Base-by-base conservation (phyloP, 495 filamentous ascomycete genomes). In the Annulohypoxylon bovei region DNA sequence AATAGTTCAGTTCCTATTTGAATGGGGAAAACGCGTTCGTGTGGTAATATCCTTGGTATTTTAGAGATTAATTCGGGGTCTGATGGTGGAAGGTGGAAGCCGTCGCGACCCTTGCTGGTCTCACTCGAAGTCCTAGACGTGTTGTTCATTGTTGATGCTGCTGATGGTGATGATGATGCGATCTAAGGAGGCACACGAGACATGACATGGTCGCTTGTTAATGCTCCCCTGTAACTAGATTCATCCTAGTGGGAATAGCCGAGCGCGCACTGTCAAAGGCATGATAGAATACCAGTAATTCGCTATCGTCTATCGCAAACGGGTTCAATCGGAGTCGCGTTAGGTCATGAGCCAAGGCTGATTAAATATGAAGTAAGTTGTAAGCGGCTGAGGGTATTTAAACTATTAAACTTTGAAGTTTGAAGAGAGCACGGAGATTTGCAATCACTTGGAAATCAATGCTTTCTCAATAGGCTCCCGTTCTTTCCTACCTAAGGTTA, bases 1-100 rank as follows among this genome's bases (percentile, higher is more conserved):
- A 98, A 98, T 44, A 97, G 80, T 80, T 97, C 91, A 7, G 90
- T 91, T 35, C 95, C 95, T 65, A 98, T 95, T 81, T 98, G 95
- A 62, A 98, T 95, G 3, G 95, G 89, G 76, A 97, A 98, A 2
- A 97, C 88, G 46, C 85, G 87, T 78, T 89, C 88, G 72, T 89
- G 88, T 0, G 88, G 88, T 23, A 90, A 77, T 55, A 89, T 86
- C 33, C 79, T 82, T 20, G 88, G 88, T 9, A 90, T 90, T 49
- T 82, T 79, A 63, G 76, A 72, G 50, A 82, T 76, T 20, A 73
- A 67, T 57, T 74, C 65, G 23, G 72, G 62, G 39, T 74, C 70
- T 20, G 73, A 70, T n/a, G 75, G 73, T 8, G 73, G 73, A 52
- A 72, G 33, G 61, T 69, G 65, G 8, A 74, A 76, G 58, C 18